Evolutionary conservation across 208 protist species (phyloP), one percentile per base, ranked within the genome.

Genomic region (Borovskyia barvae): DNA sequence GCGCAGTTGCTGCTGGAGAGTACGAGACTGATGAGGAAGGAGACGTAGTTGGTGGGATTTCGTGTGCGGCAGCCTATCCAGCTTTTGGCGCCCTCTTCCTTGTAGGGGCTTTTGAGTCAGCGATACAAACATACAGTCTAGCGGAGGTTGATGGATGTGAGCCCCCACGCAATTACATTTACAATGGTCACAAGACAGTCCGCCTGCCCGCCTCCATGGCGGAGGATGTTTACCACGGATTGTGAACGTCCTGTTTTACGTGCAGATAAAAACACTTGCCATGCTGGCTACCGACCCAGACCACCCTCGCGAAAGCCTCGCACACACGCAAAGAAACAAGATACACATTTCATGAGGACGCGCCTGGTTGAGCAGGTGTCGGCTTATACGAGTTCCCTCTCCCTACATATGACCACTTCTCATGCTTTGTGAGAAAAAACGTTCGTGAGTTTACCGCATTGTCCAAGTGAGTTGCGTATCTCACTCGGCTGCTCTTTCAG

Each of bases 111-210:
- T 84, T 82, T 53, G 87, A 93, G 46, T 64, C 46, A 1, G 77
- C 42, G 3, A 85, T 93, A 42, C 81, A 87, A 46, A 68, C 79
- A 1, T 90, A 82, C 58, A 81, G 66, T 30, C 56, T 93, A 28
- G 48, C 55, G 4, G 81, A 90, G 58, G 80, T 87, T 63, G 71
- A 70, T n/a, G 72, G 87, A 5, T 93, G 87, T 66, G 73, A 82
- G 46, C 66, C 65, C 4, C 87, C 87, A 7, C 41, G 60, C 5
- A 74, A 82, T 56, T 93, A 78, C 45, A 51, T 93, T 6, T 93
- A 87, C 63, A 83, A 91, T 30, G 87, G 87, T 11, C 60, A 74
- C 52, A 90, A 89, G 60, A 93, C 87, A 5, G 74, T 93, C 54
- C 70, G 56, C 4, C 56, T 90, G 26, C 64, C 71, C 41, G 20